Conservation (phyloP, 2,329 filamentous ascomycete genomes). For the Aschersonia sp. region DNA sequence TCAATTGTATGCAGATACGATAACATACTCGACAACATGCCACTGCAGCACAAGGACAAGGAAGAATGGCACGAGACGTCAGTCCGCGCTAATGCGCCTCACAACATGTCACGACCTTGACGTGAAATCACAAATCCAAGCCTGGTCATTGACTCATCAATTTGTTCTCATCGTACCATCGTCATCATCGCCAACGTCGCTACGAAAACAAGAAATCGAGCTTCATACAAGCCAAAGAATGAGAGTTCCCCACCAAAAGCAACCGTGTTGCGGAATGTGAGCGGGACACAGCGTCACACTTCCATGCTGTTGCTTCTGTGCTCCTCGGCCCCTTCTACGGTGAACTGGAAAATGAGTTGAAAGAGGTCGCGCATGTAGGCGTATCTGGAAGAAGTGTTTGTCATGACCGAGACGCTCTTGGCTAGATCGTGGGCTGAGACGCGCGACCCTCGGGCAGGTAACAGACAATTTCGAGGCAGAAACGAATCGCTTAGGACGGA, state of each 20-base stretch:
- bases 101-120: no score
- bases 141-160: no score
- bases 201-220: no score
- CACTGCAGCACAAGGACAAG: no score
- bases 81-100: no score
- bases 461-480: conserved; percentile 23
- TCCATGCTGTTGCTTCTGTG: conserved; percentile 50
- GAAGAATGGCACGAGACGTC: no score
- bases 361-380: conserved; percentile 72
- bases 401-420: conserved; percentile 65
- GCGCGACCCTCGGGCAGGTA: conserved; percentile 40
- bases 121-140: no score
- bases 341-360: conserved; percentile 71
- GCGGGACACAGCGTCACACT: conserved; percentile 20
- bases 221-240: no score
- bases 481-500: conserved; percentile 59
- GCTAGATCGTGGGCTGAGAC: conserved; percentile 63
- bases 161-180: no score
- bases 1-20: no score
- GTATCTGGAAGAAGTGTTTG: conserved; percentile 51
- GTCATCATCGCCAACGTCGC: no score
- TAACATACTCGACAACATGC: no score
- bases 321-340: conserved; percentile 60
- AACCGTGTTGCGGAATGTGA: neutral
- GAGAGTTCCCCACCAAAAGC: neutral